A percentile compares a stretch with the other conserved stretches of the same genome.
These are phyloP conservation scores for Vicia faba DNA, from an alignment of 306 rosid genomes.

Conservation along the genomic window DNA sequence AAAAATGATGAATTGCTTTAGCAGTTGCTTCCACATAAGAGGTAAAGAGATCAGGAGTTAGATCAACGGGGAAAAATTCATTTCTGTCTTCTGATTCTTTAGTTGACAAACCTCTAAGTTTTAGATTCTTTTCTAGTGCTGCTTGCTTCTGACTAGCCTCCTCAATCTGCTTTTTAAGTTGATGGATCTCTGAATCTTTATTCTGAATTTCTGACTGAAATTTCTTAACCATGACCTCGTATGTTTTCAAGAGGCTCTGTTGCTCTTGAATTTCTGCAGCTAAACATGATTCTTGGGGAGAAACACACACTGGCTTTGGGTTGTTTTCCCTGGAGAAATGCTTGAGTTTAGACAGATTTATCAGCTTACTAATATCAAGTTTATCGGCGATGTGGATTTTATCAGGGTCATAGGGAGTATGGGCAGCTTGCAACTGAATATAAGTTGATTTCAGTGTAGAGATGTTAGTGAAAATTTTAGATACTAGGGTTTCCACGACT, in stretches of 20 bases:
- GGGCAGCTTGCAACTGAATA: constrained; percentile 97
- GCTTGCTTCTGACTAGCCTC: constrained; percentile 83
- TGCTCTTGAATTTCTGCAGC: constrained; percentile 99
- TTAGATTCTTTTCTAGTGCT: constrained; percentile 87
- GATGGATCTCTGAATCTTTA: constrained; percentile 89
- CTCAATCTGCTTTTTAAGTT: constrained; percentile 89
- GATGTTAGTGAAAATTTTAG: constrained; percentile 78
- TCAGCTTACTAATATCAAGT: constrained; percentile 87
- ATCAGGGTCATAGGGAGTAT: constrained; percentile 97
- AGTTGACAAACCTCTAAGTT: constrained; percentile 87
- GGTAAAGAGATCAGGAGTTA: constrained; percentile 85
- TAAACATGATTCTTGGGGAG: constrained; percentile 93
- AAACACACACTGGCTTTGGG: constrained; percentile 92
- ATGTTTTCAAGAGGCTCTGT: constrained; percentile 91
- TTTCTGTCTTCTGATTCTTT: constrained; percentile 82
- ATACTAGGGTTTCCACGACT: constrained; percentile 79
- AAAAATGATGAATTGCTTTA: constrained; percentile 92
- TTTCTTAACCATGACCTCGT: constrained; percentile 99
- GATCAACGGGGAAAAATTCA: constrained; percentile 74
- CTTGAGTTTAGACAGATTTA: constrained; percentile 89
- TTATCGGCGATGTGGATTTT: constrained; percentile 92
- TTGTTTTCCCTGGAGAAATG: constrained; percentile 95
- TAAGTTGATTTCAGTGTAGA: constrained; percentile 91
- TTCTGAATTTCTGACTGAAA: constrained; percentile 99
- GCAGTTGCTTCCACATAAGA: constrained; percentile 79